These are phyloP conservation scores for Calocybe gambosa DNA, from an alignment of 1,284 basidiomycete species.

Conservation along the genomic window DNA sequence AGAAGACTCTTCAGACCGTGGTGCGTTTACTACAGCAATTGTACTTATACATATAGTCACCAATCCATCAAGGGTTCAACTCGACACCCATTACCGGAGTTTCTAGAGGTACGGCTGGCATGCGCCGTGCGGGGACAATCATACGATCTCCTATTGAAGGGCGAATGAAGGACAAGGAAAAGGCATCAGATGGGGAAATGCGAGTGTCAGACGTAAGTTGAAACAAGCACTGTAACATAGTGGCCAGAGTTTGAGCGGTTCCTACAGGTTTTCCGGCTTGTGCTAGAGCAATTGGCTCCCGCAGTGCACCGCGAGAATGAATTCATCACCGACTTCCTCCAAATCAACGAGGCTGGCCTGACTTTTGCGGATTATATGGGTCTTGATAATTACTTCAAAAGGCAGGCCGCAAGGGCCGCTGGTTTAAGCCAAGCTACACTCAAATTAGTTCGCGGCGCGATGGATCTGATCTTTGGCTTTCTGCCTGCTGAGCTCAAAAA, in stretches of 20 bases:
- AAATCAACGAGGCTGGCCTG: conserved; percentile 81
- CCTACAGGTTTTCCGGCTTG: conserved; percentile 57
- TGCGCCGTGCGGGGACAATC: conserved; percentile 72
- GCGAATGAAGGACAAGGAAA: conserved; percentile 57
- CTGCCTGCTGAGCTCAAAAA: conserved; percentile 77
- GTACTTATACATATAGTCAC: neutral
- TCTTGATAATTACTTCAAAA: conserved; percentile 89
- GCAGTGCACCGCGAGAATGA: conserved; percentile 79
- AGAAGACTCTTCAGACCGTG: conserved; percentile 68
- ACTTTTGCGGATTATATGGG: conserved; percentile 97
- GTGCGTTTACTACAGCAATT: conserved; percentile 31
- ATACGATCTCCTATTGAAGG: conserved; percentile 64
- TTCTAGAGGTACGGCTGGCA: conserved; percentile 46
- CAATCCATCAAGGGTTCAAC: conserved; percentile 40
- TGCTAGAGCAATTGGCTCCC: conserved; percentile 74
- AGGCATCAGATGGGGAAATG: conserved; percentile 50
- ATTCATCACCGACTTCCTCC: conserved; percentile 89
- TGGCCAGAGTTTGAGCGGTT: neutral
- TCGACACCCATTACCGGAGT: conserved; percentile 33
- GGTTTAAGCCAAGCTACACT: conserved; percentile 64
- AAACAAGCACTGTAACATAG: neutral
- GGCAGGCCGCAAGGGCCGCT: conserved; percentile 76
- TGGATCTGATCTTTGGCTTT: conserved; percentile 96
- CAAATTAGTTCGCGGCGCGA: conserved; percentile 80
- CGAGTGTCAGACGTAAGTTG: conserved; percentile 59